Evolutionary conservation across 768 basidiomycete genomes (phyloP).

Genomic region (Suillus bovinus): DNA sequence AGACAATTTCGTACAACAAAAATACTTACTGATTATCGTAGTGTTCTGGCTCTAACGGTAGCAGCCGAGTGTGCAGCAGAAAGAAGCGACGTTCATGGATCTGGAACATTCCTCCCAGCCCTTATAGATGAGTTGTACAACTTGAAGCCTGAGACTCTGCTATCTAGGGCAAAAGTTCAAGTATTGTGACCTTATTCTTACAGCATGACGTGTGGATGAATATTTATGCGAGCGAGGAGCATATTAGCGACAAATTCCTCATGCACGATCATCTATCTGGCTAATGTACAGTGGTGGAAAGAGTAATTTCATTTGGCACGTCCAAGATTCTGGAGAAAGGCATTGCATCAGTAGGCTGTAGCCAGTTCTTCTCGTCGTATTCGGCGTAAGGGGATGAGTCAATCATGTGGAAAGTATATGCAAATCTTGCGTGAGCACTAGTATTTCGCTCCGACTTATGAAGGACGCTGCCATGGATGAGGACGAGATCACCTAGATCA

Average conservation of each 20-base stretch:
- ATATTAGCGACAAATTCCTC: neutral
- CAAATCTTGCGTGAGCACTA: conserved; percentile 78
- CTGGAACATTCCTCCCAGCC: conserved; percentile 64
- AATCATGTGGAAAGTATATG: conserved; percentile 97
- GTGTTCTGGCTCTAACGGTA: conserved; percentile 56
- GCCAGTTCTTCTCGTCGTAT: conserved; percentile 94
- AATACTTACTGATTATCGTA: conserved; percentile 24
- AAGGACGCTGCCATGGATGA: conserved; percentile 91
- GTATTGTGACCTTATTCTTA: conserved; percentile 10
- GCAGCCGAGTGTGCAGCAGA: conserved; percentile 61
- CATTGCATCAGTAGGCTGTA: conserved; percentile 84
- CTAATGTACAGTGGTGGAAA: conserved; percentile 6
- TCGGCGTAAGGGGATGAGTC: conserved; percentile 67
- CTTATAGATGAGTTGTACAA: conserved; percentile 62
- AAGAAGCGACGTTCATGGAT: conserved; percentile 54
- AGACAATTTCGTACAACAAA: neutral
- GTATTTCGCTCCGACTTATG: conserved; percentile 91
- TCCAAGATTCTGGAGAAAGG: conserved; percentile 71
- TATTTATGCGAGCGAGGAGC: neutral
- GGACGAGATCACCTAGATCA: conserved; percentile 71
- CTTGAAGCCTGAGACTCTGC: conserved; percentile 40
- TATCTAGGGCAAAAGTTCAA: conserved; percentile 30
- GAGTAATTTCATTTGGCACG: conserved; percentile 13
- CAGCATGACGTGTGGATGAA: neutral
- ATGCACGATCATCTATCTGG: neutral